Evolutionary conservation across 441 rosid genomes (phyloP), one percentile per base, ranked within the genome.

Genomic region (Hura crepitans): DNA sequence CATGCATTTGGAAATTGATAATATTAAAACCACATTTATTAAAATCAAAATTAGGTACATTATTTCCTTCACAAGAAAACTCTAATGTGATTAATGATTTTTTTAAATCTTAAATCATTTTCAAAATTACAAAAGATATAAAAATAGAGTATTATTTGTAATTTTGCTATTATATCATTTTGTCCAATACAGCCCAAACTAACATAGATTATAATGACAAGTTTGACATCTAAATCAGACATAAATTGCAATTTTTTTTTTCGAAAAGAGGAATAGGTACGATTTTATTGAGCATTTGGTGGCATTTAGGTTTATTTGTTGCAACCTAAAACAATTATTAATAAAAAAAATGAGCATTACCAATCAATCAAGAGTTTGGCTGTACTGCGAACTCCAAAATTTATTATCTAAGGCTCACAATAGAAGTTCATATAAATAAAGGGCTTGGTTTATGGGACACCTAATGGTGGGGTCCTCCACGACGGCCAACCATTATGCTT

Each of bases 401-500:
- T 43, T 15, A 63, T 28, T 9, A 30, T 12, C 33, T 27, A 50
- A 62, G 53, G 60, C 53, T n/a, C 53, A 43, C 37, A 60, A n/a
- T 23, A 20, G 4, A 72, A 72, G 28, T 62, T 72, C 59, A 42
- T 46, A 18, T 28, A 51, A 43, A 33, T 28, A 50, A 51, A 22
- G 45, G 71, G 62, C 47, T 67, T 42, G 62, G 33, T 70, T 25
- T 43, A 7, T 51, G 59, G 68, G 68, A 62, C 73, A 80, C 72
- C 69, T 22, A 62, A 66, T 45, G 42, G 58, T 42, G 70, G 85
- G 77, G 50, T 70, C 78, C 43, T 9, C 55, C 68, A 72, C 3
- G 65, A 61, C 63, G 65, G 74, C 66, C 67, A 74, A 65, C 61
- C 17, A 20, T 66, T 10, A n/a, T 57, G 75, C 66, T 30, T 35